Conservation (phyloP, 2,329 filamentous ascomycete species). For the Neofusicoccum ribis region DNA sequence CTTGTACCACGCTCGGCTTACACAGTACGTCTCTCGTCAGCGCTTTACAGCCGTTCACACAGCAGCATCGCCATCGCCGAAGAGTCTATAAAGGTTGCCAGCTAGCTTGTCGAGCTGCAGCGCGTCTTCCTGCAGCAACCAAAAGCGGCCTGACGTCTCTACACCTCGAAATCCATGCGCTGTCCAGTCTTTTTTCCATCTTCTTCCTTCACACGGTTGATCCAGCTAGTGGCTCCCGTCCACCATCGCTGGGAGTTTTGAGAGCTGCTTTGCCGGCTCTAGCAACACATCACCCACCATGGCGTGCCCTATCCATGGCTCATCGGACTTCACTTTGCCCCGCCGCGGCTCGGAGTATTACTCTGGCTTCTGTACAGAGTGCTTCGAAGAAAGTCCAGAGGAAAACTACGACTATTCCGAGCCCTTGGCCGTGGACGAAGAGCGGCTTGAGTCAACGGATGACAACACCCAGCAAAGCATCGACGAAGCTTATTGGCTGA, state of each 20-base stretch:
- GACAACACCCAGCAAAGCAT: background rate
- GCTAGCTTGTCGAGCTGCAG: background rate
- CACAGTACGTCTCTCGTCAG: slow-evolving; percentile 8
- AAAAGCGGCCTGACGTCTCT: background rate
- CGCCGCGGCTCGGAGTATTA: background rate
- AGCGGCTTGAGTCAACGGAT: background rate
- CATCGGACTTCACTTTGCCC: background rate
- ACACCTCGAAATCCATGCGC: slow-evolving; percentile 12
- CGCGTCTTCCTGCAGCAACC: background rate
- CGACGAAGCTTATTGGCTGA: background rate
- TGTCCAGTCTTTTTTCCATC: slow-evolving; percentile 2
- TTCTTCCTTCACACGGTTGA: slow-evolving; percentile 6
- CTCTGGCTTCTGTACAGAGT: background rate
- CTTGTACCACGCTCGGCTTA: slow-evolving; percentile 2
- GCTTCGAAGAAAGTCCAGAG: background rate
- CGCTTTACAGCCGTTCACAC: background rate
- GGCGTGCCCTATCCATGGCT: background rate
- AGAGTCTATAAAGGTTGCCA: background rate
- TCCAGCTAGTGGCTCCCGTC: slow-evolving; percentile 15
- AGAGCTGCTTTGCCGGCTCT: background rate
- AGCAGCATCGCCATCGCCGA: background rate
- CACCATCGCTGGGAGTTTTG: slow-evolving; percentile 20
- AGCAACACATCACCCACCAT: background rate
- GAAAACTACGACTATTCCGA: background rate
- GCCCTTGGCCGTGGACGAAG: background rate